Percentiles rank a stretch among this genome's conserved stretches.
Evolutionary conservation across 108 stramenopile genomes (phyloP).

Genomic region (Pseudonitzschia delicatissima): DNA sequence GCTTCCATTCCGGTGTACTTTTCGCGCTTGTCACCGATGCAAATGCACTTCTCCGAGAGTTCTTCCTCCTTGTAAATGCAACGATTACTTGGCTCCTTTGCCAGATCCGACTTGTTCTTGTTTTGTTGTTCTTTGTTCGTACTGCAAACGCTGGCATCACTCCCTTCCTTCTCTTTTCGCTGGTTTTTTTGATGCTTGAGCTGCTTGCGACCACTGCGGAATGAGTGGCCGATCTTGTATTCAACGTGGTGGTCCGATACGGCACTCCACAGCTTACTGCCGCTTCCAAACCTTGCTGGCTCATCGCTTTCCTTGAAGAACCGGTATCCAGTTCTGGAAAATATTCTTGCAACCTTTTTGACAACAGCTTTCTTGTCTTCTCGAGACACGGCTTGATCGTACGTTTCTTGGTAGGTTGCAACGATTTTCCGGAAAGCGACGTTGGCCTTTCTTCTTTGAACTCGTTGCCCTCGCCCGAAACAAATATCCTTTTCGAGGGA

Average conservation of each 20-base stretch:
- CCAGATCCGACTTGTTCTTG: not conserved
- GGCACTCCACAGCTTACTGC: not conserved
- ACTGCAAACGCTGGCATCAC: too few relatives aligned
- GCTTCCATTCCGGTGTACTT: not conserved
- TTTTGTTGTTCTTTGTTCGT: not conserved
- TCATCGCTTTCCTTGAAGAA: not conserved
- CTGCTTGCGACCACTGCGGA: not conserved
- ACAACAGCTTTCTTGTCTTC: not conserved
- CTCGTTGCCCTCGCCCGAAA: not conserved
- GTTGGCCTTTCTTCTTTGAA: not conserved
- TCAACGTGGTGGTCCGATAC: not conserved
- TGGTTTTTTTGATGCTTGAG: not conserved
- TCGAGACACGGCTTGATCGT: not conserved
- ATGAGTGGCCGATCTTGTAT: constrained; percentile 1
- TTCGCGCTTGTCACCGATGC: not conserved
- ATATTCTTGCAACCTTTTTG: not conserved
- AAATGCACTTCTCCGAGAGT: not conserved
- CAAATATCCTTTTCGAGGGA: constrained; percentile 3
- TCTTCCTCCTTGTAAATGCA: too few relatives aligned
- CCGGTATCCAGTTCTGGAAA: not conserved
- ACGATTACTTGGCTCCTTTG: too few relatives aligned
- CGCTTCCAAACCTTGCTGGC: not conserved
- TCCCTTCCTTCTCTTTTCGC: not conserved
- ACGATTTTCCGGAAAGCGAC: not conserved
- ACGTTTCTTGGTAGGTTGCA: not conserved